phyloP scores from a whole-genome alignment of 768 basidiomycete species.

The Tubosaeta sp. region DNA sequence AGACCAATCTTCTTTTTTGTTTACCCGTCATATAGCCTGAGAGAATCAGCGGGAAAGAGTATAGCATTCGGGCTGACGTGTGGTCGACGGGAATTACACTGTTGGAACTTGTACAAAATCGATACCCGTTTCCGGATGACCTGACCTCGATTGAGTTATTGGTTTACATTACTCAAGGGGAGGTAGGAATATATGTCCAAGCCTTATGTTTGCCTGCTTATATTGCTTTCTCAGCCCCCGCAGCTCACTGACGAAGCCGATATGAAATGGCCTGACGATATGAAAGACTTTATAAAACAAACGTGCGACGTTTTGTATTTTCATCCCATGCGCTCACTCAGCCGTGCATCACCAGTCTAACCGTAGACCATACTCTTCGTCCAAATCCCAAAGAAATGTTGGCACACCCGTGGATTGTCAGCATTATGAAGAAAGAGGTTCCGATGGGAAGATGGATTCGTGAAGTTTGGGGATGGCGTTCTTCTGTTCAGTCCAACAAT shows the following conservation, averaged over 20 bases:
- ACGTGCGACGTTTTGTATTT: constrained; percentile 52
- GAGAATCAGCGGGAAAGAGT: constrained; percentile 86
- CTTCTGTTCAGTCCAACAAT: constrained; percentile 26
- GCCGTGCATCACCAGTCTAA: constrained; percentile 47
- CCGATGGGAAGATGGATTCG: constrained; percentile 89
- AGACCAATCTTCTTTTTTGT: not conserved
- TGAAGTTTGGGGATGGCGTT: constrained; percentile 78
- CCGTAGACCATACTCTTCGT: constrained; percentile 60
- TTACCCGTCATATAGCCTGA: constrained; percentile 61
- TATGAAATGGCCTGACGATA: constrained; percentile 66
- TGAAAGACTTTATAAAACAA: constrained; percentile 88
- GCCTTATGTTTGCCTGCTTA: constrained; percentile 13
- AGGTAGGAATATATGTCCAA: constrained; percentile 41
- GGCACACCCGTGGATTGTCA: constrained; percentile 76
- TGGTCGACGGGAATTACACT: constrained; percentile 97
- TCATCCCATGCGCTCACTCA: not conserved
- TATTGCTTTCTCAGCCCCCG: constrained; percentile 55
- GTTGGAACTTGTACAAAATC: constrained; percentile 89
- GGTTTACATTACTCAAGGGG: constrained; percentile 80
- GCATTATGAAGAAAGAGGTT: constrained; percentile 74
- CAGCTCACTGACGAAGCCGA: constrained; percentile 70
- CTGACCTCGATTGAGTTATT: constrained; percentile 92
- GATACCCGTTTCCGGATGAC: constrained; percentile 92
- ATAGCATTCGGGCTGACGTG: constrained; percentile 93
- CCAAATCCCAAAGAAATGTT: constrained; percentile 84